phyloP scores from a whole-genome alignment of 2,329 filamentous ascomycete species.

The Talaromyces piceae region DNA sequence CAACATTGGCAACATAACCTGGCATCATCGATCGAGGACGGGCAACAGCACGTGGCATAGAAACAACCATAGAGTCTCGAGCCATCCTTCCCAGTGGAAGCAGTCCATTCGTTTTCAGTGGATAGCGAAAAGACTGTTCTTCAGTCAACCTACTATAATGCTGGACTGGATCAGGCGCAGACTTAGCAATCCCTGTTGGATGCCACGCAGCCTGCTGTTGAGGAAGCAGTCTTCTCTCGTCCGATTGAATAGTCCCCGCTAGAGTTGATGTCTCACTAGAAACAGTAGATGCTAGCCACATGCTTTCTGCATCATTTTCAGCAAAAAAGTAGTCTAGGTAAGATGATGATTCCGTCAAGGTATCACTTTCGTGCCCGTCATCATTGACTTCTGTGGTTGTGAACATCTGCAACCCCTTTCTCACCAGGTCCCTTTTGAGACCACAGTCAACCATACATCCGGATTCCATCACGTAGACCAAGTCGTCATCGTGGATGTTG shows the following conservation, averaged over 20 bases:
- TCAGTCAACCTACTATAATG: background rate
- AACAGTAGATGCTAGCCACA: background rate
- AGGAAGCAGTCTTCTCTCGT: slow-evolving; percentile 4
- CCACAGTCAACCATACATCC: slow-evolving; percentile 64
- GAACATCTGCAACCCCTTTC: background rate
- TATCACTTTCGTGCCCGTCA: background rate
- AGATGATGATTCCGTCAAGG: background rate
- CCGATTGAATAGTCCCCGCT: slow-evolving; percentile 1
- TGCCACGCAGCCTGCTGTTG: background rate
- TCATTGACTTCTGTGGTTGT: background rate
- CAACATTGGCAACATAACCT: background rate
- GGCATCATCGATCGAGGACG: background rate
- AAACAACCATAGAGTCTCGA: background rate
- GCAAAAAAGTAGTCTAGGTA: background rate
- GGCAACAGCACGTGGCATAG: background rate
- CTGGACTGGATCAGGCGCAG: background rate
- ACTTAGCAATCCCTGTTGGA: background rate
- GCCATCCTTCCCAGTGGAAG: background rate
- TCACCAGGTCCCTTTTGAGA: slow-evolving; percentile 46
- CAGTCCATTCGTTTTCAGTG: background rate
- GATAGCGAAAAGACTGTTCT: background rate
- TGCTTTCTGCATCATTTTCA: background rate
- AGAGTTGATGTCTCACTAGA: background rate
- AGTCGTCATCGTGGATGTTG: slow-evolving; percentile 66
- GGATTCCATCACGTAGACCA: slow-evolving; percentile 69